Conservation (phyloP, 1,284 basidiomycete species). For the Nidula niveotomentosa region DNA sequence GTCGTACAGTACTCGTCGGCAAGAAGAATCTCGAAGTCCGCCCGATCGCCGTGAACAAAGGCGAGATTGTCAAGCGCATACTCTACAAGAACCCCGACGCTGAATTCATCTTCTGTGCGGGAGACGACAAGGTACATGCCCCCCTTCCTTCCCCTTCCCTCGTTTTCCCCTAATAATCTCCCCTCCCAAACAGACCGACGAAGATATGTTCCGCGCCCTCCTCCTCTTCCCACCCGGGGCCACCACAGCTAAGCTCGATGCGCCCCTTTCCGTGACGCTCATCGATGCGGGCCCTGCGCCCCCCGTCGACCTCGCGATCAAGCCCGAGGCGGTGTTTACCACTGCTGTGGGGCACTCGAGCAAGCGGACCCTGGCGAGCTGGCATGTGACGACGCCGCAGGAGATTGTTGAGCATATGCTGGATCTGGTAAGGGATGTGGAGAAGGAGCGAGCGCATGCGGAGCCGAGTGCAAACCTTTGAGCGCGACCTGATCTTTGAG, state of each 20-base stretch:
- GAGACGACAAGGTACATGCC: slow-evolving; percentile 86
- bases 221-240: slow-evolving; percentile 57
- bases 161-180: background rate
- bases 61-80: slow-evolving; percentile 95
- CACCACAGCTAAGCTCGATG: slow-evolving; percentile 56
- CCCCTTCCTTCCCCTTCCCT: slow-evolving; percentile 14
- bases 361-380: slow-evolving; percentile 85
- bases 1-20: slow-evolving; percentile 75
- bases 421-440: slow-evolving; percentile 31
- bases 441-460: background rate
- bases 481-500: too few relatives aligned
- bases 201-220: slow-evolving; percentile 95
- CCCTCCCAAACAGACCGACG: slow-evolving; percentile 66
- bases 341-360: slow-evolving; percentile 85
- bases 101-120: slow-evolving; percentile 96
- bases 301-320: slow-evolving; percentile 65
- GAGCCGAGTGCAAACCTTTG: too few relatives aligned
- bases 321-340: slow-evolving; percentile 77
- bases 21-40: slow-evolving; percentile 99
- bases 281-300: slow-evolving; percentile 33
- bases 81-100: slow-evolving; percentile 91
- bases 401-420: slow-evolving; percentile 77
- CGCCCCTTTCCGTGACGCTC: slow-evolving; percentile 75
- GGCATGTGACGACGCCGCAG: slow-evolving; percentile 83
- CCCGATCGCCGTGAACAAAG: slow-evolving; percentile 95